These are phyloP conservation scores for Eimeria praecox DNA, from an alignment of 169 alveolate species.

Conservation along the genomic window DNA sequence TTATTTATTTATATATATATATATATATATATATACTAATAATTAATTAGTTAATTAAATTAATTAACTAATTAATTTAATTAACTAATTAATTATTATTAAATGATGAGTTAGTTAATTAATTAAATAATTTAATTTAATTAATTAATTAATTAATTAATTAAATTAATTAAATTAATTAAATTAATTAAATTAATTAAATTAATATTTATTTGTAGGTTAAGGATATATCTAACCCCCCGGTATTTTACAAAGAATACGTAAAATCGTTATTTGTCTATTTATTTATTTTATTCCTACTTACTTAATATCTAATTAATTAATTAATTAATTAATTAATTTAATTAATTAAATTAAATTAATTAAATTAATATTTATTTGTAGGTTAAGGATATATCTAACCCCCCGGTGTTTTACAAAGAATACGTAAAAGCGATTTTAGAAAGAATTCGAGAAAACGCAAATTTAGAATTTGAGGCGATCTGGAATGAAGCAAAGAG, in stretches of 20 bases:
- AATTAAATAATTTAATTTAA: no score
- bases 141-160: background rate
- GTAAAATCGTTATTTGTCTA: conserved; percentile 68
- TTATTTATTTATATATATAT: no score
- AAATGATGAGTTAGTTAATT: no score
- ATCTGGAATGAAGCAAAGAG: conserved; percentile 87
- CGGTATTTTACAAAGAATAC: conserved; percentile 37
- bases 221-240: conserved; percentile 18
- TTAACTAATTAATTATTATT: no score
- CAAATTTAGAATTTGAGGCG: conserved; percentile 72
- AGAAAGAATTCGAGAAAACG: conserved; percentile 65
- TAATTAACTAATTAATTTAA: no score
- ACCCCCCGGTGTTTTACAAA: conserved; percentile 55
- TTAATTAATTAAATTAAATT: no score
- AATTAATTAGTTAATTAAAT: no score
- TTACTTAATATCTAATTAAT: background rate
- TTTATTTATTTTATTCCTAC: background rate
- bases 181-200: no score
- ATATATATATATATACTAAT: no score
- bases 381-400: conserved; percentile 79
- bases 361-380: background rate
- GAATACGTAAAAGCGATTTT: conserved; percentile 51
- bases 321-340: background rate
- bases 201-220: conserved; percentile 79
- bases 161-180: background rate